phyloP scores from a whole-genome alignment of 2,329 filamentous ascomycete species.

The Neofusicoccum kwambonambiense region DNA sequence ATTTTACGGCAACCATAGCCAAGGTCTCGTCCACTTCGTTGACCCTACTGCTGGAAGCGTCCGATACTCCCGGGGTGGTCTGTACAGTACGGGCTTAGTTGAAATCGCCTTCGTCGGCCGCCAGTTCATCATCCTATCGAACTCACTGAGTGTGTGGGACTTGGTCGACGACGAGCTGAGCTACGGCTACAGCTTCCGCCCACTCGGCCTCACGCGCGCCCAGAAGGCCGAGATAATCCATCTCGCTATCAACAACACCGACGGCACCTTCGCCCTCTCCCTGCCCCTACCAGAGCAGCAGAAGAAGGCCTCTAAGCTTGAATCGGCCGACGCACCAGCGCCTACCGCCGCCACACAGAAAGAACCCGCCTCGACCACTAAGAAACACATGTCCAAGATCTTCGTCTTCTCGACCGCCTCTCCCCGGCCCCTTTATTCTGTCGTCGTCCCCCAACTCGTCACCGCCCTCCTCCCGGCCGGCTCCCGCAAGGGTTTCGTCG shows the following conservation, averaged over 20 bases:
- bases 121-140: conserved; percentile 72
- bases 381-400: conserved; percentile 44
- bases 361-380: conserved; percentile 23
- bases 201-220: conserved; percentile 36
- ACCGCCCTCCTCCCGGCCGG: conserved; percentile 65
- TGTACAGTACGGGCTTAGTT: conserved; percentile 65
- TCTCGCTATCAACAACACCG: conserved; percentile 67
- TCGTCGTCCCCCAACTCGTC: conserved; percentile 56
- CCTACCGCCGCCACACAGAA: conserved; percentile 15
- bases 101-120: conserved; percentile 71
- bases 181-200: conserved; percentile 61
- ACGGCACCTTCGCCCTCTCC: conserved; percentile 45
- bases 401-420: conserved; percentile 66
- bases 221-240: conserved; percentile 49
- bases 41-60: conserved; percentile 69
- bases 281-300: conserved; percentile 35
- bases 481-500: conserved; percentile 66
- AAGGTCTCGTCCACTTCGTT: conserved; percentile 71
- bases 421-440: conserved; percentile 58
- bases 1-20: conserved; percentile 41
- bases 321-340: background rate
- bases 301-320: background rate
- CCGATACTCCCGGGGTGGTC: conserved; percentile 63
- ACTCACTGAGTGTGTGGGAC: conserved; percentile 76
- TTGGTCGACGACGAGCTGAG: conserved; percentile 74